A percentile compares a stretch with the other conserved stretches of the same genome.
Evolutionary conservation across 1,284 basidiomycete species (phyloP).

Genomic region (Earliella scabrosa): DNA sequence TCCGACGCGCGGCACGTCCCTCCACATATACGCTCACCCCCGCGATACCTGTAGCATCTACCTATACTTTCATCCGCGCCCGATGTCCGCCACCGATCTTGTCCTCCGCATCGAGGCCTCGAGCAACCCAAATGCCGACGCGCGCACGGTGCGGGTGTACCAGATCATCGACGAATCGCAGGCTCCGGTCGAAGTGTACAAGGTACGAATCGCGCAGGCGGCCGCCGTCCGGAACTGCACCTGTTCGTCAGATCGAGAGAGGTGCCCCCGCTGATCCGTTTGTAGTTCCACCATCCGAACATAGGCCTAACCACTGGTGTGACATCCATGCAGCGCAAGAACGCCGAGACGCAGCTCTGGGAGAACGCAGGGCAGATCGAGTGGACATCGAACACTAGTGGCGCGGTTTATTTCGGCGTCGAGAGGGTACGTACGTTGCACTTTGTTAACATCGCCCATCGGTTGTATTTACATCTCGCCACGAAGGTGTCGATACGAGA

Average conservation of each 20-base stretch:
- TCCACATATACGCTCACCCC: too few species aligned
- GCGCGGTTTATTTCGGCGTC: conserved; percentile 52
- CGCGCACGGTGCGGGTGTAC: conserved; percentile 49
- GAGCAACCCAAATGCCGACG: conserved; percentile 39
- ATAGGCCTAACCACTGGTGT: conserved; percentile 47
- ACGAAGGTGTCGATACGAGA: conserved; percentile 50
- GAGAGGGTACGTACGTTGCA: conserved; percentile 42
- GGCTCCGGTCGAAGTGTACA: conserved; percentile 50
- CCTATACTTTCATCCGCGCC: not conserved
- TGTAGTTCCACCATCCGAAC: conserved; percentile 57
- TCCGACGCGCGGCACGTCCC: too few species aligned
- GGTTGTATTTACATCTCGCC: not conserved
- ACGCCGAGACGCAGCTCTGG: conserved; percentile 45
- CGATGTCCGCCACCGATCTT: conserved; percentile 39
- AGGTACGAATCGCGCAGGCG: conserved; percentile 33
- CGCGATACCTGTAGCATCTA: too few species aligned
- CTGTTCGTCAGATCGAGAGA: not conserved
- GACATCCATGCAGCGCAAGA: conserved; percentile 55
- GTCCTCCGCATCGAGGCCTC: conserved; percentile 47
- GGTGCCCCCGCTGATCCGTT: not conserved
- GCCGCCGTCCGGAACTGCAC: not conserved
- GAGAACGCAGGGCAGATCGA: conserved; percentile 58
- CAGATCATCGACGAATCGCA: conserved; percentile 37
- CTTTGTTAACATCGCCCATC: too few species aligned
- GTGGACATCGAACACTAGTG: conserved; percentile 51